Evolutionary conservation across 768 basidiomycete species (phyloP), one percentile per base, ranked within the genome.

Genomic region (Boletus subcaerulescens): DNA sequence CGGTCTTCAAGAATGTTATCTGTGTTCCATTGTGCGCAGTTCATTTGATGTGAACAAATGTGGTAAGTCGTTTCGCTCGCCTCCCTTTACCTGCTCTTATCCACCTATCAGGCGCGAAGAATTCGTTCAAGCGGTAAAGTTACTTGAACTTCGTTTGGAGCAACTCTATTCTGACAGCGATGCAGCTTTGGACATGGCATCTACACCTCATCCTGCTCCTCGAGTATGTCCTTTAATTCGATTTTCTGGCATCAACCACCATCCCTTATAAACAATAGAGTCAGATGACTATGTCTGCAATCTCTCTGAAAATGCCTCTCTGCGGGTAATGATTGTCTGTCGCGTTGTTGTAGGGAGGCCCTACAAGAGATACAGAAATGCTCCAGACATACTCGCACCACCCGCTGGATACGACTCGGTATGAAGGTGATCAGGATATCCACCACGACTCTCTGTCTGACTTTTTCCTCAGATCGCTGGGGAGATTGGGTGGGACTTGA

Each of bases 101-200:
- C 36, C 20, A 44, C n/a, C 39, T 45, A 44, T 51, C 43, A 83
- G 81, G 83, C 9, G 71, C 74, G 36, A 81, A 82, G 60, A 75
- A 85, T 62, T 78, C 79, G 35, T 85, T 84, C 59, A 77, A 78
- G 49, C 71, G 80, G 77, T 77, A 53, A 53, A 35, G 59, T 55
- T 45, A 18, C 36, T 29, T 29, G 29, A 8, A 36, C 24, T 15
- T 38, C 38, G 20, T n/a, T 15, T 20, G 7, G 32, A 50, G 33
- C 15, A 18, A 53, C 24, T 14, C 5, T 20, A 14, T 48, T 24
- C 39, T 58, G 44, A 50, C 35, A n/a, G 18, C 8, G 22, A 10
- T 33, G 41, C 59, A 83, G 85, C 56, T 87, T 88, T 65, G 86
- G 86, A n/a, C 75, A 74, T 7, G 86, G 86, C 4, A 86, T 88